A percentile compares a stretch with the other conserved stretches of the same genome.
phyloP scores from a whole-genome alignment of 176 grass and related monocot genomes.

The Chloris gayana region DNA sequence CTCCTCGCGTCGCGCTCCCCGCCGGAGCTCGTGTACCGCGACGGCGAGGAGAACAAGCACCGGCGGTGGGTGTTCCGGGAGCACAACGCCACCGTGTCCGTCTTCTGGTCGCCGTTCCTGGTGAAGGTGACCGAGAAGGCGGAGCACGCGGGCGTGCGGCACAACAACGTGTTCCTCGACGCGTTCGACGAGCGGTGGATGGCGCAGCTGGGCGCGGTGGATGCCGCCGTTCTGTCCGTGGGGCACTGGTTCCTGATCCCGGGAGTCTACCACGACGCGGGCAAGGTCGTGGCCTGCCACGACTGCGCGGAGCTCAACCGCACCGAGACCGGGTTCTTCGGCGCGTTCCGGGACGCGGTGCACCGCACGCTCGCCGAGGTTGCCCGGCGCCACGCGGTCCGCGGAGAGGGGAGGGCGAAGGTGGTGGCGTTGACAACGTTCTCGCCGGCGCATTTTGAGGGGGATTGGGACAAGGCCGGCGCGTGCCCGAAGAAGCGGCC shows the following conservation, averaged over 20 bases:
- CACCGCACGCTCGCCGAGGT: constrained; percentile 57
- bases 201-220: constrained; percentile 44
- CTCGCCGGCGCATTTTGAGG: constrained; percentile 87
- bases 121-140: constrained; percentile 65
- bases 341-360: constrained; percentile 59
- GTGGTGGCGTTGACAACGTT: constrained; percentile 72
- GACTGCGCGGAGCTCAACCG: constrained; percentile 66
- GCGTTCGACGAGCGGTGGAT: constrained; percentile 72
- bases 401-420: not conserved
- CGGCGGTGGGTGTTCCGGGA: constrained; percentile 67
- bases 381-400: constrained; percentile 30
- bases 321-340: constrained; percentile 87
- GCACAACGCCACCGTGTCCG: constrained; percentile 67
- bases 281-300: constrained; percentile 74
- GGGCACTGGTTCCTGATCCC: constrained; percentile 90
- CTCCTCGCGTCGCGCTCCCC: constrained; percentile 54
- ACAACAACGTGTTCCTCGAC: constrained; percentile 82
- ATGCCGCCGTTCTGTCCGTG: constrained; percentile 59
- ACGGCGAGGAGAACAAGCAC: constrained; percentile 58
- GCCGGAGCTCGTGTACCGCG: constrained; percentile 55
- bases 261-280: constrained; percentile 71
- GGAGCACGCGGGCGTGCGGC: constrained; percentile 50
- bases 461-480: constrained; percentile 85
- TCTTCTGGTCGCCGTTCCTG: constrained; percentile 89
- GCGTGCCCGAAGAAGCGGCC: constrained; percentile 66